phyloP scores from a whole-genome alignment of 306 rosid genomes.

The Ochetophila trinervis region DNA sequence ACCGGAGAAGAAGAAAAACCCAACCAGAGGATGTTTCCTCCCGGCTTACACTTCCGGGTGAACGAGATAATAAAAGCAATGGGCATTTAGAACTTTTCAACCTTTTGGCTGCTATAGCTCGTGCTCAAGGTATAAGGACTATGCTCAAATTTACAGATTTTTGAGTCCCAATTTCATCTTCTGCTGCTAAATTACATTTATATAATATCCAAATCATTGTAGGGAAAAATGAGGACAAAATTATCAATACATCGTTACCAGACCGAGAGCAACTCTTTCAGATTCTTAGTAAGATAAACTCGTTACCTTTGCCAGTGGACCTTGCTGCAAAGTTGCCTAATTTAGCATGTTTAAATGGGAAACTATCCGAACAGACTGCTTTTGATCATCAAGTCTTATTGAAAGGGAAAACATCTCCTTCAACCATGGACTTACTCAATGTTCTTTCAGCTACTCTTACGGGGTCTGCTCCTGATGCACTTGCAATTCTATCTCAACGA shows the following conservation, averaged over 20 bases:
- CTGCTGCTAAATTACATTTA: background rate
- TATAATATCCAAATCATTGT: background rate
- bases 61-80: slow-evolving; percentile 26
- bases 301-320: slow-evolving; percentile 63
- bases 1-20: slow-evolving; percentile 74
- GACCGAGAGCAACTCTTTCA: slow-evolving; percentile 73
- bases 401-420: slow-evolving; percentile 47
- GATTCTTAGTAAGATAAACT: slow-evolving; percentile 69
- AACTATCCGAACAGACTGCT: slow-evolving; percentile 37
- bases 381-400: slow-evolving; percentile 43
- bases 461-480: slow-evolving; percentile 51
- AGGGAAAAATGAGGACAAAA: slow-evolving; percentile 73
- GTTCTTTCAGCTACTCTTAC: slow-evolving; percentile 72
- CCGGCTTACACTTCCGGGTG: slow-evolving; percentile 34
- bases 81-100: slow-evolving; percentile 62
- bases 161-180: background rate
- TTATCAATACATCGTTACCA: slow-evolving; percentile 40
- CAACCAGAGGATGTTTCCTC: slow-evolving; percentile 74
- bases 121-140: slow-evolving; percentile 53
- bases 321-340: slow-evolving; percentile 71
- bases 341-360: slow-evolving; percentile 48
- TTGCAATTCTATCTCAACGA: slow-evolving; percentile 47
- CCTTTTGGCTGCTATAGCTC: slow-evolving; percentile 66
- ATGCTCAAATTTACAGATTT: background rate
- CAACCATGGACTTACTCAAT: slow-evolving; percentile 70